Percentiles rank a stretch among this genome's conserved stretches.
Conservation (phyloP, 1,284 basidiomycete species). For the Tylopilus sp. region DNA sequence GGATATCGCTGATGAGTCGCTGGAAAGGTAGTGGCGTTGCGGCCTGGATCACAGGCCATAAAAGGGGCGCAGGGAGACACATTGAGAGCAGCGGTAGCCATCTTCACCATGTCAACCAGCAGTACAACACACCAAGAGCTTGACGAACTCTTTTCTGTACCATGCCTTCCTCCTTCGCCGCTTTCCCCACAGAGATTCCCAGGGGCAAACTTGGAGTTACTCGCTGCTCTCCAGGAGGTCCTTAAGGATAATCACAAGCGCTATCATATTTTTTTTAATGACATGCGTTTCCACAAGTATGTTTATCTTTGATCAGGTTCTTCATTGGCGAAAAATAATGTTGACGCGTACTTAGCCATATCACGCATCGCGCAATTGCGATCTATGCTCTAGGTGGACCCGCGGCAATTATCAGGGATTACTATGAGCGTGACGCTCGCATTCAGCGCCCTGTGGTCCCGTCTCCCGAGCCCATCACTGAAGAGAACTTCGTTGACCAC, state of each 20-base stretch:
- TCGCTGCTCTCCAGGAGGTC: constrained; percentile 21
- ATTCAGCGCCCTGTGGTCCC: constrained; percentile 36
- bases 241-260: constrained; percentile 30
- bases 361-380: constrained; percentile 45
- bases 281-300: constrained; percentile 31
- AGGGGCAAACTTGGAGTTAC: constrained; percentile 20
- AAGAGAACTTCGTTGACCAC: constrained; percentile 44
- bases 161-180: constrained; percentile 27
- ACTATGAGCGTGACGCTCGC: constrained; percentile 36
- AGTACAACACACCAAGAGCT: neutral
- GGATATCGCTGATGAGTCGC: neutral
- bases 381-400: constrained; percentile 44
- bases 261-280: constrained; percentile 30
- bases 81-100: neutral
- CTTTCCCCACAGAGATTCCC: constrained; percentile 31
- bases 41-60: neutral
- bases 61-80: neutral
- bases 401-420: constrained; percentile 36
- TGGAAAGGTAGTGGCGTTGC: neutral
- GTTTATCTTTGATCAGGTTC: neutral
- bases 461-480: constrained; percentile 40
- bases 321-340: neutral
- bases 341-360: constrained; percentile 35
- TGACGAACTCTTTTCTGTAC: constrained; percentile 25
- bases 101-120: constrained; percentile 16